phyloP scores from a whole-genome alignment of 73 alveolate genomes.

The Blepharisma japonicum region DNA sequence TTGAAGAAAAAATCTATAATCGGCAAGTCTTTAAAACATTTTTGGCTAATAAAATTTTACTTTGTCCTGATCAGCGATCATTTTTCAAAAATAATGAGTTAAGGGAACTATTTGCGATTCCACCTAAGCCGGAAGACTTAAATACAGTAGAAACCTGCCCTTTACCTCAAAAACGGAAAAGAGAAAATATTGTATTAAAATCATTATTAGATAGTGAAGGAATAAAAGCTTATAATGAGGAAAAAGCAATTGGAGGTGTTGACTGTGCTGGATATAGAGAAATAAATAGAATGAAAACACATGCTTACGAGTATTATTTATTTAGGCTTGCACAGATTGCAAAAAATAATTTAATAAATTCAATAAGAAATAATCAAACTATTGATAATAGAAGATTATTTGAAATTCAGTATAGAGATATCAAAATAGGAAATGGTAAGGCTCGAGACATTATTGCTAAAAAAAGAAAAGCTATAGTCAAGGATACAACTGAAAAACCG shows the following conservation, averaged over 20 bases:
- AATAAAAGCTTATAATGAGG: neutral
- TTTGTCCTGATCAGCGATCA: neutral
- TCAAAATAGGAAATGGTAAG: slow-evolving; percentile 7
- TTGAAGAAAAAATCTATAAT: slow-evolving; percentile 94
- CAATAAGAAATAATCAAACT: neutral
- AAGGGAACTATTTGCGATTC: neutral
- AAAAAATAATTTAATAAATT: neutral
- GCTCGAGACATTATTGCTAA: neutral
- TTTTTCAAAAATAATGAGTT: neutral
- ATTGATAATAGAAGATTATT: neutral
- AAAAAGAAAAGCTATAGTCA: neutral
- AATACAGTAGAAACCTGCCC: neutral
- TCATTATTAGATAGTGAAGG: neutral
- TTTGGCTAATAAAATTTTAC: neutral
- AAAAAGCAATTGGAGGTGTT: neutral
- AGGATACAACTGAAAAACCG: neutral
- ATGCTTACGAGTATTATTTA: slow-evolving; percentile 4
- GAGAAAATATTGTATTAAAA: neutral
- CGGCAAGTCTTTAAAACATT: slow-evolving; percentile 76
- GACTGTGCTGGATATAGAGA: neutral
- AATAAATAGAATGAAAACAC: neutral
- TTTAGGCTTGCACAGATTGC: slow-evolving; percentile 20
- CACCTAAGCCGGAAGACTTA: neutral
- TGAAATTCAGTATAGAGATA: too few relatives aligned
- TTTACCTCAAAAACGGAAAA: neutral